These are phyloP conservation scores for Fragosphaeria purpurea DNA, from an alignment of 2,329 filamentous ascomycete species.

Conservation along the genomic window DNA sequence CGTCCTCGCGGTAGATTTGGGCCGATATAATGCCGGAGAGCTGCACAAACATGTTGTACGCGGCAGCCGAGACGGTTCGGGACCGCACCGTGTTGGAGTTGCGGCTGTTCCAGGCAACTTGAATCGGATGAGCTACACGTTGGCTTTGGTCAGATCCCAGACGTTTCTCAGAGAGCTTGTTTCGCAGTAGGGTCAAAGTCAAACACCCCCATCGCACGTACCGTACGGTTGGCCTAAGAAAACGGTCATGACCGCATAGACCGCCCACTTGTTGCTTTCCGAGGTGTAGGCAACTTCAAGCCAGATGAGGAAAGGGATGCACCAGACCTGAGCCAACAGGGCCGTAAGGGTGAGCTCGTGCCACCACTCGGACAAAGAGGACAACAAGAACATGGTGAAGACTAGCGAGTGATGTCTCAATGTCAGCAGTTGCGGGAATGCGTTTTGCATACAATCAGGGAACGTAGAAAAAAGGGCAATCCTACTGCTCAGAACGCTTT, in stretches of 20 bases:
- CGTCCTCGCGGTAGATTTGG: conserved; percentile 28
- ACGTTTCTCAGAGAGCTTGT: not conserved
- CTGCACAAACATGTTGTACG: conserved; percentile 48
- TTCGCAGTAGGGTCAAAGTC: not conserved
- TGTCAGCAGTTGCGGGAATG: no score
- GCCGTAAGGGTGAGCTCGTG: conserved; percentile 38
- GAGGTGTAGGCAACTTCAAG: conserved; percentile 31
- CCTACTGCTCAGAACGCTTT: conserved; percentile 21
- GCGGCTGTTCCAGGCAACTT: conserved; percentile 36
- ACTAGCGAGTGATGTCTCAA: conserved; percentile 2
- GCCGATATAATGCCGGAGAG: conserved; percentile 27
- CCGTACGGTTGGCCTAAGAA: conserved; percentile 30
- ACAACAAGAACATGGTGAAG: conserved; percentile 25
- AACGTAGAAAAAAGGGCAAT: no score
- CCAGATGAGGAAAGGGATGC: conserved; percentile 46
- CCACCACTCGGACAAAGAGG: conserved; percentile 31
- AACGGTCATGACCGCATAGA: conserved; percentile 30
- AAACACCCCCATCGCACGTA: conserved; percentile 14
- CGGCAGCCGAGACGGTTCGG: conserved; percentile 48
- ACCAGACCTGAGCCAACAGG: conserved; percentile 45
- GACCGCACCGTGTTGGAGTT: conserved; percentile 53
- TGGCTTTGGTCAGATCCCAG: no score
- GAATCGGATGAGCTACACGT: conserved; percentile 31
- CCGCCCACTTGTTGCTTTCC: conserved; percentile 28
- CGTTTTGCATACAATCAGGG: no score